Conservation (phyloP, 257 asterid genomes). For the Asclepias syriaca region DNA sequence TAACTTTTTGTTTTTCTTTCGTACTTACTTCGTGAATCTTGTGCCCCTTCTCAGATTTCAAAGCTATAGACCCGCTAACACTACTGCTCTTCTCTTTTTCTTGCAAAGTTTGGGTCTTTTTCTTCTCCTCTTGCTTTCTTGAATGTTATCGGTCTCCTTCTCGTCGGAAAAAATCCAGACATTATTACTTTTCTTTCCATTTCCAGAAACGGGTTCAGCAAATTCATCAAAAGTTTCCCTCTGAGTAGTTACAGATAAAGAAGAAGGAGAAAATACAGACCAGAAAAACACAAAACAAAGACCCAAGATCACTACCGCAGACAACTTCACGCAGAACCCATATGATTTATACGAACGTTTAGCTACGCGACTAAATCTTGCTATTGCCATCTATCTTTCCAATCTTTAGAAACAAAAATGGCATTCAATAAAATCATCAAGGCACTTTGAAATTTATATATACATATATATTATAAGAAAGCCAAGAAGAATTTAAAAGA, state of each 20-base stretch:
- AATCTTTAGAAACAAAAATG: slow-evolving; percentile 20
- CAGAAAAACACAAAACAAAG: slow-evolving; percentile 76
- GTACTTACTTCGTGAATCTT: slow-evolving; percentile 25
- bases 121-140: slow-evolving; percentile 27
- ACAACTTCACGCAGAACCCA: slow-evolving; percentile 65
- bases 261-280: slow-evolving; percentile 62
- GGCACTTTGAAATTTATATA: neutral
- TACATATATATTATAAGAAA: neutral
- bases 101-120: slow-evolving; percentile 25
- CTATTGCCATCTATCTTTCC: slow-evolving; percentile 49
- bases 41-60: slow-evolving; percentile 39
- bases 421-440: neutral
- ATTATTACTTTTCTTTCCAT: slow-evolving; percentile 27
- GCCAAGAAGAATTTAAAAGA: slow-evolving; percentile 9
- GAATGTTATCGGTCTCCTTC: slow-evolving; percentile 30
- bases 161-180: slow-evolving; percentile 26
- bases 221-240: slow-evolving; percentile 84
- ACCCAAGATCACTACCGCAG: slow-evolving; percentile 68
- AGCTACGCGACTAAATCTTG: slow-evolving; percentile 80
- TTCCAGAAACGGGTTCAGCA: slow-evolving; percentile 58
- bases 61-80: slow-evolving; percentile 34
- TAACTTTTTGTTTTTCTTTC: slow-evolving; percentile 19
- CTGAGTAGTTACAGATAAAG: slow-evolving; percentile 63
- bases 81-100: slow-evolving; percentile 36
- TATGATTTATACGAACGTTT: slow-evolving; percentile 72